Conservation (phyloP, 345 rosid species). For the Eucalyptus camaldulensis region DNA sequence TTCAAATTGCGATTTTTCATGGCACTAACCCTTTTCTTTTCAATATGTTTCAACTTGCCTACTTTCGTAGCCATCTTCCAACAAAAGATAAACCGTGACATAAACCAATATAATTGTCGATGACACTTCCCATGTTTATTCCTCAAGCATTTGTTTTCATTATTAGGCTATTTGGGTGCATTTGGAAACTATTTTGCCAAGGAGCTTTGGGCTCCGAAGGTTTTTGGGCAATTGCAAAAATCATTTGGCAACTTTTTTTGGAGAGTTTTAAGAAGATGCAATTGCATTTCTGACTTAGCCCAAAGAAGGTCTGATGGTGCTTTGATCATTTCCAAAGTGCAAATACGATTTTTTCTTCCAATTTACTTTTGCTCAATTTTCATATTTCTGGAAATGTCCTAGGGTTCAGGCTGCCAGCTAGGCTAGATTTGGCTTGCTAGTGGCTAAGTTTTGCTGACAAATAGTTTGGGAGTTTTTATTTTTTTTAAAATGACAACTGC, state of each 20-base stretch:
- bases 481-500: too few relatives aligned
- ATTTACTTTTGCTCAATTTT: background rate
- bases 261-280: background rate
- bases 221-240: too few relatives aligned
- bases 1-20: too few relatives aligned
- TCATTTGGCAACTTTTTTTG: background rate
- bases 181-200: background rate
- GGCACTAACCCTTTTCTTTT: background rate
- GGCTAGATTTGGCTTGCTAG: background rate
- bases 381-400: background rate
- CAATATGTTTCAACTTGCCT: background rate
- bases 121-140: background rate
- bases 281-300: background rate
- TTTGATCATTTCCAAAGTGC: background rate
- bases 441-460: background rate
- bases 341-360: too few relatives aligned
- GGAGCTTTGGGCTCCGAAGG: too few relatives aligned
- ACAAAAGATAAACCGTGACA: background rate
- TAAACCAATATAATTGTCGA: background rate
- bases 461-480: too few relatives aligned
- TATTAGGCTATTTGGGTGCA: background rate
- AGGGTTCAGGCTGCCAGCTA: background rate
- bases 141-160: background rate
- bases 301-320: background rate
- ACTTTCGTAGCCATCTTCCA: background rate